phyloP scores from a whole-genome alignment of 2,329 filamentous ascomycete genomes.

The Pseudogymnoascus sp. region DNA sequence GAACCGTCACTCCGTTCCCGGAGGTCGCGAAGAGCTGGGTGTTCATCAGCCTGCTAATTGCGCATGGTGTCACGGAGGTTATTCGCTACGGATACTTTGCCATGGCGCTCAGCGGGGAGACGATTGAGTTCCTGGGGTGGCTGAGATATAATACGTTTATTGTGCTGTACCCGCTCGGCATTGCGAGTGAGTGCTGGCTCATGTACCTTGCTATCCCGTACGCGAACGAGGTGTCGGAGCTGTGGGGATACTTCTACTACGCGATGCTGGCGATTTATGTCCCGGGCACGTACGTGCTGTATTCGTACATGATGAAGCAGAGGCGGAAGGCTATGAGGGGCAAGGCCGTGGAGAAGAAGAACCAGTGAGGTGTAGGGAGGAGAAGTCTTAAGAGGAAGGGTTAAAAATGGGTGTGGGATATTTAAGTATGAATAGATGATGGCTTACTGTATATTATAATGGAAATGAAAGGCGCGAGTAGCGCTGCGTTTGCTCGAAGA shows the following conservation, averaged over 20 bases:
- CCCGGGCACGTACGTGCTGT: slow-evolving; percentile 73
- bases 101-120: slow-evolving; percentile 55
- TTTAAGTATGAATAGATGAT: slow-evolving; percentile 10
- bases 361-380: not conserved
- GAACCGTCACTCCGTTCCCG: slow-evolving; percentile 68
- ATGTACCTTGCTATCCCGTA: slow-evolving; percentile 64
- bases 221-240: slow-evolving; percentile 42
- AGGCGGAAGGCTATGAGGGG: slow-evolving; percentile 68
- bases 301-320: slow-evolving; percentile 93
- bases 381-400: not conserved
- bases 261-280: slow-evolving; percentile 67
- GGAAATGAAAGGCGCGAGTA: not conserved
- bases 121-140: slow-evolving; percentile 66
- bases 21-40: slow-evolving; percentile 51
- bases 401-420: not conserved
- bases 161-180: slow-evolving; percentile 86
- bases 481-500: not conserved
- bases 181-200: slow-evolving; percentile 77
- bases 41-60: slow-evolving; percentile 73
- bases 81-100: slow-evolving; percentile 91
- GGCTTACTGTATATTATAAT: slow-evolving; percentile 10
- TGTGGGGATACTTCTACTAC: slow-evolving; percentile 54
- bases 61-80: slow-evolving; percentile 88
- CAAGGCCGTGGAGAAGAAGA: slow-evolving; percentile 39
- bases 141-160: slow-evolving; percentile 90